Conservation (phyloP, 2,329 filamentous ascomycete species). For the Penicillium sp. region DNA sequence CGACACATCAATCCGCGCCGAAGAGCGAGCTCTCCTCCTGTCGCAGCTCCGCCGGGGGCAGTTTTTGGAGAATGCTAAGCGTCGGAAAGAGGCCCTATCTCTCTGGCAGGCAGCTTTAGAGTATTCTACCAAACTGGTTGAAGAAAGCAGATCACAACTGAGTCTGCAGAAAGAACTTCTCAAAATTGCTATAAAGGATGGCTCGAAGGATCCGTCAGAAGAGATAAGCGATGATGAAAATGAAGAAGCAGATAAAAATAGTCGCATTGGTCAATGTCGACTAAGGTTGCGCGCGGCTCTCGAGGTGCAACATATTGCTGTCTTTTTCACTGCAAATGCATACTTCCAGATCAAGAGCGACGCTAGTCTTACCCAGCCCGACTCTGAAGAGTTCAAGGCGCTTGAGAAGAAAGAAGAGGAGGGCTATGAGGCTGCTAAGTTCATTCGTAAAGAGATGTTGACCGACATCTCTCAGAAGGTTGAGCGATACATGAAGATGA, state of each 20-base stretch:
- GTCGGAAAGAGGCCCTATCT: conserved; percentile 65
- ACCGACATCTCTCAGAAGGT: conserved; percentile 58
- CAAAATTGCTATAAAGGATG: conserved; percentile 14
- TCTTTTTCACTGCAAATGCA: conserved; percentile 82
- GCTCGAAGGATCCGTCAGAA: neutral
- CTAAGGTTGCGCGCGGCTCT: conserved; percentile 70
- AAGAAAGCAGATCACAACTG: conserved; percentile 65
- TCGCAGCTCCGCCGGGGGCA: conserved; percentile 71
- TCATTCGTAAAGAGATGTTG: conserved; percentile 76
- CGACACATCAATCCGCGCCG: conserved; percentile 63
- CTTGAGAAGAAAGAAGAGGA: conserved; percentile 71
- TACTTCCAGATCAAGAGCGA: conserved; percentile 81
- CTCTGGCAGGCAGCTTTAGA: conserved; percentile 65
- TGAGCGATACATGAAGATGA: conserved; percentile 62
- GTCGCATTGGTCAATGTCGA: conserved; percentile 58
- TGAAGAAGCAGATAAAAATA: conserved; percentile 42
- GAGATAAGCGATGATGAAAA: conserved; percentile 36
- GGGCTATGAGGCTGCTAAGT: conserved; percentile 76
- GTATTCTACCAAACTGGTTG: conserved; percentile 52
- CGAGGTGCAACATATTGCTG: conserved; percentile 76
- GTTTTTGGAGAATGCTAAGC: conserved; percentile 71
- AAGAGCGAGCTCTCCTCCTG: conserved; percentile 67
- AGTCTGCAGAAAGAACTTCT: conserved; percentile 42
- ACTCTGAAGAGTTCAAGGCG: conserved; percentile 64
- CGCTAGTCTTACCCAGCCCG: conserved; percentile 61